phyloP scores from a whole-genome alignment of 768 basidiomycete species.

The Auriscalpium microsporum region DNA sequence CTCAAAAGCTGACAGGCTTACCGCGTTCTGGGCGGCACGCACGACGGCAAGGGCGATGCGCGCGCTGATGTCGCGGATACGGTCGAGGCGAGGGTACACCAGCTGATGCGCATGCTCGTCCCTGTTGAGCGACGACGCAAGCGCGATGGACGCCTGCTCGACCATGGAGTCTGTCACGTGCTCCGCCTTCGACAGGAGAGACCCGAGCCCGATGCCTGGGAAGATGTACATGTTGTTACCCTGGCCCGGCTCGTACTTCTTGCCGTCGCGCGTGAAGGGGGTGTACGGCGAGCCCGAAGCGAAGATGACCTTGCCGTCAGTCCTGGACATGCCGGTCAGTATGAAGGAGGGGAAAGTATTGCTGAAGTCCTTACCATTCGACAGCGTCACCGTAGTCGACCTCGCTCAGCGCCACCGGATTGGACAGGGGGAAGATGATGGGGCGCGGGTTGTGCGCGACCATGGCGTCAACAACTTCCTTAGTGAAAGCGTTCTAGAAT shows the following conservation, averaged over 20 bases:
- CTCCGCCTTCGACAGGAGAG: conserved; percentile 62
- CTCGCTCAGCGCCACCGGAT: conserved; percentile 76
- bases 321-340: conserved; percentile 1
- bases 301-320: conserved; percentile 67
- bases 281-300: conserved; percentile 87
- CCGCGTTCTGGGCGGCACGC: conserved; percentile 69
- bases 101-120: conserved; percentile 62
- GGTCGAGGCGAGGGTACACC: conserved; percentile 76
- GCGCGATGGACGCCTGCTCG: conserved; percentile 75
- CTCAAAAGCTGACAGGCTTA: conserved; percentile 25
- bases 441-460: conserved; percentile 73
- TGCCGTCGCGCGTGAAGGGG: conserved; percentile 46
- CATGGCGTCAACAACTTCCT: conserved; percentile 69
- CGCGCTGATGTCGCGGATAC: conserved; percentile 80
- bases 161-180: conserved; percentile 83
- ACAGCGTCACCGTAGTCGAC: conserved; percentile 75
- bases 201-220: conserved; percentile 70
- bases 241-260: conserved; percentile 69
- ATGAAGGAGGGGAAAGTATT: neutral
- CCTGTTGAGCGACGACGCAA: conserved; percentile 60
- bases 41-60: conserved; percentile 69
- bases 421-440: conserved; percentile 90
- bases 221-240: conserved; percentile 94
- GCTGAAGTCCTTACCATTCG: conserved; percentile 36
- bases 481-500: conserved; percentile 61